A percentile compares a stretch with the other conserved stretches of the same genome.
phyloP scores from a whole-genome alignment of 371 early-diverging fungal species.

The Blakeslea trispora region DNA sequence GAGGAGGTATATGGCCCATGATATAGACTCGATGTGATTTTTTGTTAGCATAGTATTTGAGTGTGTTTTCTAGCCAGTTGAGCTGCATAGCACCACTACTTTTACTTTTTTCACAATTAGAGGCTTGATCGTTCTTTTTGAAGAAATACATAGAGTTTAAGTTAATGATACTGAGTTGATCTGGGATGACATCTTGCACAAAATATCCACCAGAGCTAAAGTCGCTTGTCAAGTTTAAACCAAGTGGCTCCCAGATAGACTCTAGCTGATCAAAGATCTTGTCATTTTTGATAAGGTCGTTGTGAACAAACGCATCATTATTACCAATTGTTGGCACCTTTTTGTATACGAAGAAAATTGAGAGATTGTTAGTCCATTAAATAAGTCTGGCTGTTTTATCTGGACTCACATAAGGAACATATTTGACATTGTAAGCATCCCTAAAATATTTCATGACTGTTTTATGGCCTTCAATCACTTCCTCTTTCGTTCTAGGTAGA shows the following conservation, averaged over 20 bases:
- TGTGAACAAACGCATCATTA: constrained; percentile 39
- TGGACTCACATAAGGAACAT: constrained; percentile 31
- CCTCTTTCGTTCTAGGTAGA: constrained; percentile 21
- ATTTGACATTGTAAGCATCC: constrained; percentile 28
- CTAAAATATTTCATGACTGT: constrained; percentile 30
- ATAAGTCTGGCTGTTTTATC: too few relatives aligned
- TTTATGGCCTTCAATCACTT: constrained; percentile 36
- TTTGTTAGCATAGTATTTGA: constrained; percentile 15
- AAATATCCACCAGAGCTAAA: constrained; percentile 34
- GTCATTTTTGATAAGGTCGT: constrained; percentile 28
- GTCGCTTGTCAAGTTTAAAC: constrained; percentile 21
- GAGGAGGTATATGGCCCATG: constrained; percentile 58
- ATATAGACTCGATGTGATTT: constrained; percentile 30
- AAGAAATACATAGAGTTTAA: constrained; percentile 39
- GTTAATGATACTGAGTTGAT: constrained; percentile 25
- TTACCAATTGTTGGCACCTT: constrained; percentile 54
- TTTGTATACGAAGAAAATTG: neutral
- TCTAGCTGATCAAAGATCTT: constrained; percentile 25
- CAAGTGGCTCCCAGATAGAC: constrained; percentile 31
- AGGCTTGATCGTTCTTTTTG: constrained; percentile 16
- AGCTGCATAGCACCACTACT: constrained; percentile 35
- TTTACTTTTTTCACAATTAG: constrained; percentile 26
- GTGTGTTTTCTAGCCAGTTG: constrained; percentile 30
- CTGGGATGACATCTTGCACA: constrained; percentile 23
- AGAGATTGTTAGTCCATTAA: too few relatives aligned